Evolutionary conservation across 352 stramenopile genomes (phyloP).

Genomic region (Pythium brachiatum): DNA sequence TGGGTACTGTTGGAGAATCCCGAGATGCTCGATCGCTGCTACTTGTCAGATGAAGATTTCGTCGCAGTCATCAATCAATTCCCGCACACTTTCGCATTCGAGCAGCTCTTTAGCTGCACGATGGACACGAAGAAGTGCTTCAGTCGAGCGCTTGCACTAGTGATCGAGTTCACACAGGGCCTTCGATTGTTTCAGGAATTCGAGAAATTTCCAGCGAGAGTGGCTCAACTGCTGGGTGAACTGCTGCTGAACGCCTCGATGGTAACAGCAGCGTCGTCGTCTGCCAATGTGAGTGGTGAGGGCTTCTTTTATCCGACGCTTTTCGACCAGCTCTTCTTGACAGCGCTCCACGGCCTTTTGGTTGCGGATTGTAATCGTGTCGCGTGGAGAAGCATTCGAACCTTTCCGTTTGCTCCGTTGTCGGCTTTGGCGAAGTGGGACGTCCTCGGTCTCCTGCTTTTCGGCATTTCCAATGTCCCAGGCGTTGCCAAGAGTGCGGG

Average conservation of each 20-base stretch:
- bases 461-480: slow-evolving; percentile 66
- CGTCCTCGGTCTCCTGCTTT: slow-evolving; percentile 69
- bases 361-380: slow-evolving; percentile 76
- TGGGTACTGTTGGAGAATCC: slow-evolving; percentile 86
- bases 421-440: slow-evolving; percentile 83
- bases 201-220: slow-evolving; percentile 68
- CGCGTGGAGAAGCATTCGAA: slow-evolving; percentile 65
- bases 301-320: slow-evolving; percentile 67
- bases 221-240: slow-evolving; percentile 67
- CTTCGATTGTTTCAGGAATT: slow-evolving; percentile 77
- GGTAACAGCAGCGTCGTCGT: slow-evolving; percentile 35
- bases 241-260: slow-evolving; percentile 58
- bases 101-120: slow-evolving; percentile 67
- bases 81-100: slow-evolving; percentile 76
- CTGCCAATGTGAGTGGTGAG: slow-evolving; percentile 26
- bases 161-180: slow-evolving; percentile 73
- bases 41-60: slow-evolving; percentile 84
- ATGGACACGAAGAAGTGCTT: slow-evolving; percentile 80
- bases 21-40: slow-evolving; percentile 75
- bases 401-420: slow-evolving; percentile 69
- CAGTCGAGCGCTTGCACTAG: slow-evolving; percentile 66
- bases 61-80: slow-evolving; percentile 85
- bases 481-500: slow-evolving; percentile 49
- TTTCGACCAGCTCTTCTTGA: slow-evolving; percentile 86
- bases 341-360: slow-evolving; percentile 69